Percentiles rank a stretch among this genome's conserved stretches.
Conservation (phyloP, 306 rosid genomes). For the Malus sylvestris region DNA sequence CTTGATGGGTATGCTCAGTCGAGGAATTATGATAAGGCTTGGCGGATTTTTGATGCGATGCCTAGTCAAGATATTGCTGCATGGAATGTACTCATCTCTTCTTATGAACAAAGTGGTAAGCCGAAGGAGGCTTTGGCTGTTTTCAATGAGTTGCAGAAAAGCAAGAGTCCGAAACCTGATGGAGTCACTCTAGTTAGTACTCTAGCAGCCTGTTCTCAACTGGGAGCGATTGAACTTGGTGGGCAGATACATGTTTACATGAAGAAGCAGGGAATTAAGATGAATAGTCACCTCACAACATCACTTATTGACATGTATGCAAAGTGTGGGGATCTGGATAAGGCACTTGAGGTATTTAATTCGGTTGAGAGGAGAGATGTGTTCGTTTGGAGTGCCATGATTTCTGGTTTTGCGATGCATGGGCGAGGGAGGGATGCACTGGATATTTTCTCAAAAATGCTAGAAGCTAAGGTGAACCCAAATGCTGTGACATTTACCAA, state of each 20-base stretch:
- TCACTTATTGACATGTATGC: conserved; percentile 63
- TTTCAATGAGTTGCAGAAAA: conserved; percentile 44
- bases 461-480: conserved; percentile 45
- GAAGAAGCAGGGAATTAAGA: conserved; percentile 37
- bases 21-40: conserved; percentile 43
- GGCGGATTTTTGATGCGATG: conserved; percentile 30
- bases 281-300: conserved; percentile 43
- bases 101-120: conserved; percentile 53
- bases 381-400: conserved; percentile 60
- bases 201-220: conserved; percentile 53
- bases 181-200: conserved; percentile 50
- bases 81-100: conserved; percentile 55
- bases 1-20: conserved; percentile 54
- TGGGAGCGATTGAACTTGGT: conserved; percentile 59
- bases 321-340: conserved; percentile 54
- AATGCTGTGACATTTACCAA: conserved; percentile 56
- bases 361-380: conserved; percentile 47
- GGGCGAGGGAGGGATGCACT: conserved; percentile 49
- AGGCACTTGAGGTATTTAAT: conserved; percentile 44
- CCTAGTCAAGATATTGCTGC: conserved; percentile 50
- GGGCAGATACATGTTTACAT: conserved; percentile 47
- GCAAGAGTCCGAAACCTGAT: conserved; percentile 41
- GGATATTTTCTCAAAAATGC: conserved; percentile 42
- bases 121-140: conserved; percentile 55
- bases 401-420: conserved; percentile 61